Conservation (phyloP, 371 early-diverging fungal species). For the Mortierella sp. region DNA sequence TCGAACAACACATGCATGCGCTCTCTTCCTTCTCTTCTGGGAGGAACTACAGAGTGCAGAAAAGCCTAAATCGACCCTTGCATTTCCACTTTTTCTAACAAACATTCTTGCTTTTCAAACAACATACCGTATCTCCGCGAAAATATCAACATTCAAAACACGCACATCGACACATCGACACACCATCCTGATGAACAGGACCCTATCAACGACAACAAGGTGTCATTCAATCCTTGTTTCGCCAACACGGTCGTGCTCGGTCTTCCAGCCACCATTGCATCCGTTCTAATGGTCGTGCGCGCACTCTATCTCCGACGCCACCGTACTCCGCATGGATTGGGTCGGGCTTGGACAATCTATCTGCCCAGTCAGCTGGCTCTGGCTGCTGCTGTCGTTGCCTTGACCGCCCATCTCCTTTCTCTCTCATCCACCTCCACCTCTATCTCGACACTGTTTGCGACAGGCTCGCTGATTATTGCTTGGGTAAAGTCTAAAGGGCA, state of each 20-base stretch:
- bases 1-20: no score
- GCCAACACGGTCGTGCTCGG: conserved; percentile 22
- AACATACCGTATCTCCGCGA: no score
- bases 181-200: conserved; percentile 5
- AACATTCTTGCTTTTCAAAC: no score
- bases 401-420: background rate
- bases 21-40: no score
- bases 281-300: conserved; percentile 6
- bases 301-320: conserved; percentile 8
- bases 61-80: no score
- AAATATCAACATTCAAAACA: no score
- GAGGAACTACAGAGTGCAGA: no score
- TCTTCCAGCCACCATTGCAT: conserved; percentile 2
- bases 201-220: conserved; percentile 7
- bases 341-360: conserved; percentile 6
- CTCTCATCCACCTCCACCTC: background rate
- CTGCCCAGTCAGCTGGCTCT: conserved; percentile 30
- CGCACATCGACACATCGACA: no score
- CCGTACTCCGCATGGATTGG: conserved; percentile 12
- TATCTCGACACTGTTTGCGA: background rate
- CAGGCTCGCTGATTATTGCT: background rate
- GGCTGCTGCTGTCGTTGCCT: background rate
- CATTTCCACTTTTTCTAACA: no score
- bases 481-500: conserved; percentile 1
- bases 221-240: conserved; percentile 26